Conservation (phyloP, 768 basidiomycete species). For the Neoboletus brunneissimus region DNA sequence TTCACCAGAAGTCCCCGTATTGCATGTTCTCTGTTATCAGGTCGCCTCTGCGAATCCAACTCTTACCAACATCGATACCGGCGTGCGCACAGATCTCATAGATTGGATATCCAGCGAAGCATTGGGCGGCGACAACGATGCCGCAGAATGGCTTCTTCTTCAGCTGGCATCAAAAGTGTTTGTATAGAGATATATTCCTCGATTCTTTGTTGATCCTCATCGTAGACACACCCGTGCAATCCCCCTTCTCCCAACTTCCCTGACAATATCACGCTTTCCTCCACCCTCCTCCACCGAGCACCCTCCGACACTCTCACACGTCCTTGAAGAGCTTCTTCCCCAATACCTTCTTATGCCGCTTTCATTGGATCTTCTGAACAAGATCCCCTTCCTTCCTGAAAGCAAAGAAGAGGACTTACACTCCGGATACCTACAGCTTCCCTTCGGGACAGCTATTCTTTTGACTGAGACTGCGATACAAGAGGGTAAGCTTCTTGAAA, state of each 20-base stretch:
- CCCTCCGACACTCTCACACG: conserved; percentile 48
- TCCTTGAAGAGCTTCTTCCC: conserved; percentile 61
- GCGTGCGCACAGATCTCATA: conserved; percentile 54
- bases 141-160: conserved; percentile 76
- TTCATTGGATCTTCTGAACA: conserved; percentile 62
- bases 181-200: conserved; percentile 25
- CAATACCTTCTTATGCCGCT: conserved; percentile 54
- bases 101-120: conserved; percentile 71
- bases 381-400: conserved; percentile 56
- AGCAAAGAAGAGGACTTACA: conserved; percentile 70
- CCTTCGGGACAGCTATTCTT: conserved; percentile 55
- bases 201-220: neutral
- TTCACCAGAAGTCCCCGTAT: conserved; percentile 49
- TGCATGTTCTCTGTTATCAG: conserved; percentile 61
- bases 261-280: conserved; percentile 65
- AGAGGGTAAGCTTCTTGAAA: conserved; percentile 65
- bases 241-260: conserved; percentile 62
- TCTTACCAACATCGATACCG: conserved; percentile 9
- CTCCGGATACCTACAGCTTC: conserved; percentile 71
- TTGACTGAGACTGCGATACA: conserved; percentile 64
- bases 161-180: conserved; percentile 61
- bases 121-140: conserved; percentile 62
- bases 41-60: neutral
- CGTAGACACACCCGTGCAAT: conserved; percentile 64
- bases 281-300: conserved; percentile 31